Conservation (phyloP, 768 basidiomycete genomes). For the Daedaleopsis sinensis region DNA sequence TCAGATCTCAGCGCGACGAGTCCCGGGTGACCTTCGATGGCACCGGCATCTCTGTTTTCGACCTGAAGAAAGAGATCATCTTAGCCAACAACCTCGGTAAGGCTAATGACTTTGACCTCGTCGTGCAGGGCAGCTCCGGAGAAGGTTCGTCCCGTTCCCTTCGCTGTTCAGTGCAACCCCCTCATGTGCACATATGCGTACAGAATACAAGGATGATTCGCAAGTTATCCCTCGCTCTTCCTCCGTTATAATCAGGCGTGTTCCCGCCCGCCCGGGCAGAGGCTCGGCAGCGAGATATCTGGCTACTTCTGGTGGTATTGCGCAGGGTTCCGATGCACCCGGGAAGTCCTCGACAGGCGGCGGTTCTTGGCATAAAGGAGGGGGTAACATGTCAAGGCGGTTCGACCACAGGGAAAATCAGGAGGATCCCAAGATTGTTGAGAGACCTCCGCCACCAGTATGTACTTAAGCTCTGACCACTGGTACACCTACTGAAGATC, state of each 20-base stretch:
- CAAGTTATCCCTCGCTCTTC: constrained; percentile 93
- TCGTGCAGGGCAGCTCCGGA: constrained; percentile 80
- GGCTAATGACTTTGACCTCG: constrained; percentile 96
- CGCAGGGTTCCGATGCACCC: constrained; percentile 43
- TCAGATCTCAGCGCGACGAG: constrained; percentile 93
- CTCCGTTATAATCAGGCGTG: constrained; percentile 89
- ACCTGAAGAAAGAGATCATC: constrained; percentile 98
- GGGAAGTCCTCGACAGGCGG: constrained; percentile 30
- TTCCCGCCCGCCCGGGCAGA: constrained; percentile 78
- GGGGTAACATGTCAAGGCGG: constrained; percentile 74
- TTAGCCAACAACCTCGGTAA: constrained; percentile 94
- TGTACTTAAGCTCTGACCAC: background rate
- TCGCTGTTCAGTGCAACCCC: background rate
- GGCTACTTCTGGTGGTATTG: constrained; percentile 43
- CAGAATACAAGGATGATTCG: constrained; percentile 88
- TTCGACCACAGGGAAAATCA: constrained; percentile 80
- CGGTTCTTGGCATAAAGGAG: constrained; percentile 58
- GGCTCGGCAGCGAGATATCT: constrained; percentile 82
- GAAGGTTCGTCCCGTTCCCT: constrained; percentile 65
- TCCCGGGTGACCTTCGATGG: constrained; percentile 97
- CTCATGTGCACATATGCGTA: constrained; percentile 33
- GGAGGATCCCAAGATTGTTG: constrained; percentile 10
- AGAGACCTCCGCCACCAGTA: constrained; percentile 8
- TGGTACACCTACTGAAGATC: constrained; percentile 16
- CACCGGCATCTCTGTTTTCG: constrained; percentile 98